A percentile compares a stretch with the other conserved stretches of the same genome.
Conservation (phyloP, 768 basidiomycete genomes). For the Melanogaster broomeanus region DNA sequence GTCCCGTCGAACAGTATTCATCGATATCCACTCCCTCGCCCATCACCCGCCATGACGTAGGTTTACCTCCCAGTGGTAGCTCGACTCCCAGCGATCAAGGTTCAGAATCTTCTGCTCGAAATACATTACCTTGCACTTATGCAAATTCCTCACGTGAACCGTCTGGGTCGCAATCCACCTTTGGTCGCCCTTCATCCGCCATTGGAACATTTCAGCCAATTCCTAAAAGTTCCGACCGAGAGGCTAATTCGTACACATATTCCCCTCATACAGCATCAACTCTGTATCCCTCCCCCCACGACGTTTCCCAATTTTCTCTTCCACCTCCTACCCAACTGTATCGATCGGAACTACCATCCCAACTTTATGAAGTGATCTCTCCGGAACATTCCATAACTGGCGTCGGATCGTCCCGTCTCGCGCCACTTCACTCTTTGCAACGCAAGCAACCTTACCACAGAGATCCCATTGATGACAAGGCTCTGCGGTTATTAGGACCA, state of each 20-base stretch:
- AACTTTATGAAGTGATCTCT: conserved; percentile 31
- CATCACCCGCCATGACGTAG: conserved; percentile 3
- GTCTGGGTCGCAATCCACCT: conserved; percentile 10
- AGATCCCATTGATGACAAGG: conserved; percentile 62
- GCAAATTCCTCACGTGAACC: conserved; percentile 19
- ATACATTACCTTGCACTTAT: conserved; percentile 17
- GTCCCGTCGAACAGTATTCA: conserved; percentile 14
- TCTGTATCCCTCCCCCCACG: conserved; percentile 10
- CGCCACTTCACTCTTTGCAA: conserved; percentile 56
- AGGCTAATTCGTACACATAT: conserved; percentile 8
- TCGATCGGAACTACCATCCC: conserved; percentile 26
- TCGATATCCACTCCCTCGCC: background rate
- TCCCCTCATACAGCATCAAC: conserved; percentile 6
- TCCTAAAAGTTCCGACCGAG: conserved; percentile 4
- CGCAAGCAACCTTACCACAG: conserved; percentile 59
- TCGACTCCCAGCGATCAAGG: conserved; percentile 13
- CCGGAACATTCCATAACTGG: conserved; percentile 17
- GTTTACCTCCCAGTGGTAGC: background rate
- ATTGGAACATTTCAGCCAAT: conserved; percentile 13
- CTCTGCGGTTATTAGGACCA: conserved; percentile 50
- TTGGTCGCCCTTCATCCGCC: conserved; percentile 20
- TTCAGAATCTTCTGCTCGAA: conserved; percentile 11
- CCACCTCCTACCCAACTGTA: conserved; percentile 35
- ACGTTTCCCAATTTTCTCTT: conserved; percentile 26
- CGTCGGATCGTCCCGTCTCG: conserved; percentile 40